Base-by-base conservation (phyloP, 176 grass and related monocot species). In the Carex scoparia region DNA sequence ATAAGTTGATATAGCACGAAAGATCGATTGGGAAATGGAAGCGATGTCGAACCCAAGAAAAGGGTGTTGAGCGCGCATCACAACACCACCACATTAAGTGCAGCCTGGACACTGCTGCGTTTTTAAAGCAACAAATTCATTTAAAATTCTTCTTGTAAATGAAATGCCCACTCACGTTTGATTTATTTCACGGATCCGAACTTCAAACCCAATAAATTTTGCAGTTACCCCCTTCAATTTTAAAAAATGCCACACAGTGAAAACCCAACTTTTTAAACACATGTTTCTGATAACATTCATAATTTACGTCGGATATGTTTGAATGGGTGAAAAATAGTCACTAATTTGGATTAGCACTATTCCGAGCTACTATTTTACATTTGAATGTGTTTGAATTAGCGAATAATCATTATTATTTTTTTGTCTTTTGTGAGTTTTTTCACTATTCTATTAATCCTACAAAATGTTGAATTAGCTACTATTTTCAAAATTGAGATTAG, bases 81-180 rank as follows among this genome's bases (percentile, higher is more conserved):
- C 88, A 85, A 84, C 65, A 94, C n/a, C 72, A 27, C 40, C 70
- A 15, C 92, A 83, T 87, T 61, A 85, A 83, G 80, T 69, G 27
- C 79, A 40, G 46, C 55, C 59, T 42, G 49, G 71, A 61, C 48
- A 3, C 48, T 30, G 44, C 38, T 76, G 72, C 72, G 48, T 54
- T 76, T 38, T 76, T 2, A 13, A 69, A 69, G 28, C 4, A 28
- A 63, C 19, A 63, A 72, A 48, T 72, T 72, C 15, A 23, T 72
- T 76, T 76, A 6, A 76, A 76, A 55, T 55, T 53, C 71, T 31
- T 51, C 70, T 49, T 30, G 23, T 54, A 75, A 54, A 75, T 28
- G 44, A 23, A 23, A 23, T 23, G 23, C 23, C n/a, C 11, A 6
- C 70, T 30, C 42, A 28, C n/a, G n/a, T 74, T 23, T 23, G 23